Evolutionary conservation across 1,284 basidiomycete species (phyloP), one percentile per base, ranked within the genome.

Genomic region (Chondrostereum purpureum): DNA sequence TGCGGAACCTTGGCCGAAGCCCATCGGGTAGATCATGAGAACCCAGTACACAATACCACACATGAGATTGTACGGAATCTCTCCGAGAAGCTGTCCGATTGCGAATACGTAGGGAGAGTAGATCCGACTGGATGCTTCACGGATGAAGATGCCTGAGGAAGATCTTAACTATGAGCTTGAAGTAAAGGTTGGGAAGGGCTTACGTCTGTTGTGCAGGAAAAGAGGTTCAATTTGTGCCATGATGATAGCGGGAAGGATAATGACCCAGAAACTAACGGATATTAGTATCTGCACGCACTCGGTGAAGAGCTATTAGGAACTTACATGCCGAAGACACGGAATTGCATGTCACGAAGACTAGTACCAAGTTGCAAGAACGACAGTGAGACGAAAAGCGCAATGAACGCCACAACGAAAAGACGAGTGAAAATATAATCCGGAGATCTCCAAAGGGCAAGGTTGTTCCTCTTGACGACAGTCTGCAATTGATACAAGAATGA

Each of bases 21-120:
- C 82, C 60, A 83, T 80, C 0, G 87, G 39, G 37, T 62, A 41
- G 45, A 77, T 77, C 80, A 88, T 82, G 37, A 89, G 64, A 24
- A 83, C 69, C 85, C 84, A 92, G 67, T 90, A 93, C 0, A 82
- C 70, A 44, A 83, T 60, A 1, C 77, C 82, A 52, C 88, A 92
- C 2, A 86, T 52, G 11, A 88, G 61, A 37, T 79, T 86, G 65
- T 88, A 87, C 1, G 88, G 91, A 52, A 88, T 77, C 64, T 94
- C 91, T 45, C 89, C 86, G 16, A 89, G 60, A 34, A 93, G 70
- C 58, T 92, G 90, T 8, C 82, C 83, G 39, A 89, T 75, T 11
- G 90, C 88, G 59, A 94, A 94, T 39, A 91, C 85, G 49, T 79
- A 80, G 0, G 84, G 82, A 1, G 81, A 85, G 61, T 90, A 90